Evolutionary conservation across 2,329 filamentous ascomycete species (phyloP).

Genomic region (Calonectria hawksworthii): DNA sequence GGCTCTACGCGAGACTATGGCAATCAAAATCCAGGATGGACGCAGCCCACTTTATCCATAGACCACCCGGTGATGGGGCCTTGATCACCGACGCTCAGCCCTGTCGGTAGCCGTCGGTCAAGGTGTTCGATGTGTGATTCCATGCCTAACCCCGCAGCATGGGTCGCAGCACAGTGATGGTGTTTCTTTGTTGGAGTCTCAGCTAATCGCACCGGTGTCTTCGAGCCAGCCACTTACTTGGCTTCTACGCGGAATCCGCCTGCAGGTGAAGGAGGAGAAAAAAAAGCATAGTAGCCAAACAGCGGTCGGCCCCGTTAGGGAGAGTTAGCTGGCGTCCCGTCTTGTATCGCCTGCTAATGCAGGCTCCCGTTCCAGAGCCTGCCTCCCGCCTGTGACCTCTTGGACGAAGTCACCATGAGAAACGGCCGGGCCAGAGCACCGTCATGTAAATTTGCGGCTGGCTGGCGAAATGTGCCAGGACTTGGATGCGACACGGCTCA

Average conservation of each 20-base stretch:
- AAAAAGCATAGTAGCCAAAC: conserved; percentile 39
- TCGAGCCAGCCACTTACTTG: conserved; percentile 23
- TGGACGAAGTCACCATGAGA: conserved; percentile 38
- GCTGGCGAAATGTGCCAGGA: conserved; percentile 42
- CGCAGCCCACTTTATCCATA: conserved; percentile 34
- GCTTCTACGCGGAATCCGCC: conserved; percentile 38
- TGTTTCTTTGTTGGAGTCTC: conserved; percentile 26
- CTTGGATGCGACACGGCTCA: conserved; percentile 39
- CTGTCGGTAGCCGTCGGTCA: conserved; percentile 32
- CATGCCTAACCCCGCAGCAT: conserved; percentile 35
- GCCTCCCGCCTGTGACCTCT: conserved; percentile 43
- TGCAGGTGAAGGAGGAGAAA: background rate
- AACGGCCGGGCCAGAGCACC: conserved; percentile 38
- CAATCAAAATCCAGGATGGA: conserved; percentile 44
- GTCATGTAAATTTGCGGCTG: conserved; percentile 41
- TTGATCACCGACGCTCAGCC: conserved; percentile 34
- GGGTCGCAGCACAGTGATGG: conserved; percentile 38
- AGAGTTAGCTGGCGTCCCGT: conserved; percentile 39
- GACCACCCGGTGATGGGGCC: conserved; percentile 30
- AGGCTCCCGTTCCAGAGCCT: conserved; percentile 48
- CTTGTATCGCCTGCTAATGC: conserved; percentile 46
- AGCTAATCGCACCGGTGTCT: background rate
- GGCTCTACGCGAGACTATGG: conserved; percentile 30
- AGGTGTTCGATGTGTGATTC: conserved; percentile 42
- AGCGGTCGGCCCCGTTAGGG: conserved; percentile 29